Evolutionary conservation across 2,329 filamentous ascomycete species (phyloP).

Genomic region (Aspergillus hiratsukae): DNA sequence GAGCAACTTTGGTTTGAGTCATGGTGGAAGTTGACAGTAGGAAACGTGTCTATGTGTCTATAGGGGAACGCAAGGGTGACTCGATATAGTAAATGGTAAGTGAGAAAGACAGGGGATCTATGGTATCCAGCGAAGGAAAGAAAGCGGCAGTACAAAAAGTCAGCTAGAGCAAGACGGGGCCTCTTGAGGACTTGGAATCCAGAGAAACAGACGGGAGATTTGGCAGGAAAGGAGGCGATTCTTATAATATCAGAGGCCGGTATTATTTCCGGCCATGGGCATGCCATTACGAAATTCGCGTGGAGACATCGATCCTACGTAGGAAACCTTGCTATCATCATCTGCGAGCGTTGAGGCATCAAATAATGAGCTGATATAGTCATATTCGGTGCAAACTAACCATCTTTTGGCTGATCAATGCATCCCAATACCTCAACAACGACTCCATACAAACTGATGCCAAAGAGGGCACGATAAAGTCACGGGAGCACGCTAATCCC

Average conservation of each 20-base stretch:
- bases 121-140: constrained; percentile 2
- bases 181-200: constrained; percentile 12
- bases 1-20: constrained; percentile 30
- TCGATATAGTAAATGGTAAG: neutral
- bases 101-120: neutral
- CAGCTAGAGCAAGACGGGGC: neutral
- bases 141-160: constrained; percentile 10
- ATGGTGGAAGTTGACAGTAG: constrained; percentile 22
- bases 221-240: constrained; percentile 29
- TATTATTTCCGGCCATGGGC: constrained; percentile 42
- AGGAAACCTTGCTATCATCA: constrained; percentile 3
- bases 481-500: constrained; percentile 28
- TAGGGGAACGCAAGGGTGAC: neutral
- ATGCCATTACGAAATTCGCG: constrained; percentile 34
- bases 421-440: constrained; percentile 7
- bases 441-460: constrained; percentile 26
- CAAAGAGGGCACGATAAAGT: constrained; percentile 22
- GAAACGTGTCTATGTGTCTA: constrained; percentile 1
- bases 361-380: constrained; percentile 2
- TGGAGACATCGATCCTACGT: constrained; percentile 18
- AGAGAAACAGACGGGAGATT: constrained; percentile 17
- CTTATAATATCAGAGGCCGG: constrained; percentile 45
- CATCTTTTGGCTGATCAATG: constrained; percentile 6
- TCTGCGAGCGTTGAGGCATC: constrained; percentile 1
- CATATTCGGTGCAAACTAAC: neutral